Conservation (phyloP, 257 asterid genomes). For the Ilex asprella region DNA sequence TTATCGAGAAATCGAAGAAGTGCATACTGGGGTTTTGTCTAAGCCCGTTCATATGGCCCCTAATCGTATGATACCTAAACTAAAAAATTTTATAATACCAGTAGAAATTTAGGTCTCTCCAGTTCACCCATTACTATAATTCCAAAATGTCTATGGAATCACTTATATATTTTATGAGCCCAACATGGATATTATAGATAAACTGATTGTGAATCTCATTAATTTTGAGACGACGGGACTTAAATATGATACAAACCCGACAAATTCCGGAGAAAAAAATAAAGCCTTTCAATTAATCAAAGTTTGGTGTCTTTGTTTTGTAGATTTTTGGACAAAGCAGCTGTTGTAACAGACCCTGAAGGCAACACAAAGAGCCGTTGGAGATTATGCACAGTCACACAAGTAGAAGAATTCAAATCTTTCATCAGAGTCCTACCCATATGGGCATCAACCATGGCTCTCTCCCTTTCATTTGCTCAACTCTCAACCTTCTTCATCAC, state of each 20-base stretch:
- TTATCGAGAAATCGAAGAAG: constrained; percentile 1
- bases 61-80: neutral
- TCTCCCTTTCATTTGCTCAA: constrained; percentile 68
- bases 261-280: too few species aligned
- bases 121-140: constrained; percentile 2
- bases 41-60: constrained; percentile 7
- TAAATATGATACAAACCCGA: too few species aligned
- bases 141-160: neutral
- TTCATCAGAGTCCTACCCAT: constrained; percentile 52
- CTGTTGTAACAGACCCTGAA: constrained; percentile 30
- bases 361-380: constrained; percentile 32
- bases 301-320: neutral
- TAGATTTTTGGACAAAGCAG: constrained; percentile 73
- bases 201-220: too few species aligned
- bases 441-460: constrained; percentile 72
- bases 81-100: constrained; percentile 11
- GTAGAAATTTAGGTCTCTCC: constrained; percentile 1
- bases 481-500: constrained; percentile 63
- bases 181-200: too few species aligned
- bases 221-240: too few species aligned
- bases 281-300: too few species aligned
- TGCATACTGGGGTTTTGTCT: neutral
- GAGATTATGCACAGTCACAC: constrained; percentile 61
- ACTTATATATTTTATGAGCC: too few species aligned
- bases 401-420: constrained; percentile 68